A percentile compares a stretch with the other conserved stretches of the same genome.
Evolutionary conservation across 2,329 filamentous ascomycete genomes (phyloP).

Genomic region (Scedosporium apiospermum): DNA sequence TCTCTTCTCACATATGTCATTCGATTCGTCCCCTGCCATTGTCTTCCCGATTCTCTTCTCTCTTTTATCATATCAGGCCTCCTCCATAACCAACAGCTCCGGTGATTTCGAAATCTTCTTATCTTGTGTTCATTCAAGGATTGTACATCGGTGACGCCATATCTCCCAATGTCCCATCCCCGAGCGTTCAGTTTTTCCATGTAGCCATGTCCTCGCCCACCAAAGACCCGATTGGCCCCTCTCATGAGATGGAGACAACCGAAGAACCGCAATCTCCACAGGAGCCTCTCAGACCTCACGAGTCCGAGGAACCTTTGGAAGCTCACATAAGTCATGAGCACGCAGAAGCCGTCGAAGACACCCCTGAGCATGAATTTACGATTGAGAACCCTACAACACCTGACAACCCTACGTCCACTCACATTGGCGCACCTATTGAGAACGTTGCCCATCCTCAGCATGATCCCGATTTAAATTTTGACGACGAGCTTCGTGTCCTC

Average conservation of each 20-base stretch:
- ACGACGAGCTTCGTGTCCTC: not conserved
- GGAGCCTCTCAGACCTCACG: not conserved
- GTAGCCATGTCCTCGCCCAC: not conserved
- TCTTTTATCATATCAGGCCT: too few relatives aligned
- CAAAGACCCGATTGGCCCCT: not conserved
- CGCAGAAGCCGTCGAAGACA: too few relatives aligned
- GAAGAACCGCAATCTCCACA: not conserved
- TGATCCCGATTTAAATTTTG: not conserved
- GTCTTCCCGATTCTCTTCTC: too few relatives aligned
- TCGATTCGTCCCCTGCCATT: too few relatives aligned
- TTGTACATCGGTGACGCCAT: not conserved
- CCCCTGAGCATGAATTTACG: too few relatives aligned
- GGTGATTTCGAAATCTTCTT: not conserved
- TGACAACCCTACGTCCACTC: too few relatives aligned
- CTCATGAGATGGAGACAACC: not conserved
- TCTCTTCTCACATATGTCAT: too few relatives aligned
- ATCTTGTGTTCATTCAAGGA: not conserved
- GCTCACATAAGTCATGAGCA: not conserved
- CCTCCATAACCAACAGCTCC: too few relatives aligned
- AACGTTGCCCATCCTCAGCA: not conserved
- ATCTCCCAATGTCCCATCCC: not conserved
- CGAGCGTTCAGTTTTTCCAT: not conserved
- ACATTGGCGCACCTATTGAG: too few relatives aligned
- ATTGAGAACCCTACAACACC: too few relatives aligned
- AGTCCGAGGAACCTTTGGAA: not conserved